These are phyloP conservation scores for Phaseolus coccineus DNA, from an alignment of 331 rosid genomes.

Conservation along the genomic window DNA sequence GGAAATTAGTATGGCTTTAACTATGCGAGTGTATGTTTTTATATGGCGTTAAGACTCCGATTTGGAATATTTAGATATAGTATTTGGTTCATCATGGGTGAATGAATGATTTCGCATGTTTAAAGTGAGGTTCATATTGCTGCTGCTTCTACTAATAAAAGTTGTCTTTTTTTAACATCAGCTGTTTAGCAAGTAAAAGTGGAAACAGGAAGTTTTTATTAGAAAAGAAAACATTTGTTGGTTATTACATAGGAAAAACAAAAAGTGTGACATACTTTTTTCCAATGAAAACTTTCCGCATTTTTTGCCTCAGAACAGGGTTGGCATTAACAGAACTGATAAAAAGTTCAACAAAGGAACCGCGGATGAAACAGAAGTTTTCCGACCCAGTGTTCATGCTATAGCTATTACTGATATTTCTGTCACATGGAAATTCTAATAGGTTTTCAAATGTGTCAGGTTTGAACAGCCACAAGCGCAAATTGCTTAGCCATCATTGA, in stretches of 20 bases:
- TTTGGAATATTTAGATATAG: conserved; percentile 3
- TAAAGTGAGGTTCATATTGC: conserved; percentile 12
- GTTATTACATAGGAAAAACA: not conserved
- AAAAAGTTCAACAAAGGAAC: not conserved
- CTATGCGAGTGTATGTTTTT: not conserved
- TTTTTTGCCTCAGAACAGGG: not conserved
- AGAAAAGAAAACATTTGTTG: not conserved
- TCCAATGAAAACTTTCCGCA: not conserved
- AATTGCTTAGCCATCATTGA: conserved; percentile 35
- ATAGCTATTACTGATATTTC: not conserved
- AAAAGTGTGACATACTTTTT: not conserved
- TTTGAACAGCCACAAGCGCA: conserved; percentile 36
- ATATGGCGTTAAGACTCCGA: not conserved
- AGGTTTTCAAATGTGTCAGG: conserved; percentile 36
- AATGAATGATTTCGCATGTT: conserved; percentile 1
- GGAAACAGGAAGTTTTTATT: not conserved
- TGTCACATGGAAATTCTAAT: conserved; percentile 2
- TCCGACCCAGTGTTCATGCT: not conserved
- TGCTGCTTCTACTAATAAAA: not conserved
- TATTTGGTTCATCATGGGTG: not conserved
- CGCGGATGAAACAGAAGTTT: not conserved
- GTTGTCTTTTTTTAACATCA: not conserved
- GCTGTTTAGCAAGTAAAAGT: not conserved
- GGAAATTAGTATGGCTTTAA: not conserved
- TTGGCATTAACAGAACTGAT: not conserved